Conservation (phyloP, 306 rosid species). For the Sesbania bispinosa region DNA sequence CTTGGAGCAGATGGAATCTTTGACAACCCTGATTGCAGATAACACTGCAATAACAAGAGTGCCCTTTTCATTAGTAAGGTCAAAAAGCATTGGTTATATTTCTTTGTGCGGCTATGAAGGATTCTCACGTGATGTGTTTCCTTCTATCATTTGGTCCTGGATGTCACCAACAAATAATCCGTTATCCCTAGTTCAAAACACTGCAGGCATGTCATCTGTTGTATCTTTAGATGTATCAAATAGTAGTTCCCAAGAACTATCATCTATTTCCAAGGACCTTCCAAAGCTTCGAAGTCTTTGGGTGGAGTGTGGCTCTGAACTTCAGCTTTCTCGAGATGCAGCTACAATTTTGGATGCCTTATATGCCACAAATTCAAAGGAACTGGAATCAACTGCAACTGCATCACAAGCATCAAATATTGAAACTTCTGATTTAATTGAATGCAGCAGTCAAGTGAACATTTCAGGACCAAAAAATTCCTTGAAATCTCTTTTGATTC, state of each 20-base stretch:
- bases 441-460: background rate
- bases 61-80: conserved; percentile 17
- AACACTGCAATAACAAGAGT: conserved; percentile 31
- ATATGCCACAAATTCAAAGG: background rate
- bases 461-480: background rate
- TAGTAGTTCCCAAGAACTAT: background rate
- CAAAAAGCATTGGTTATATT: conserved; percentile 25
- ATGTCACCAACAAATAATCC: conserved; percentile 24
- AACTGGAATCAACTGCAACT: background rate
- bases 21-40: conserved; percentile 26
- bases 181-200: background rate
- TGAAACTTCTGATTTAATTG: background rate
- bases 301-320: background rate
- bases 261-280: background rate
- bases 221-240: background rate
- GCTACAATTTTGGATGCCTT: conserved; percentile 1
- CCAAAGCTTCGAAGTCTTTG: background rate
- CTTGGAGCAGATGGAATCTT: conserved; percentile 25
- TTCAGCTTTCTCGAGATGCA: background rate
- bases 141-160: conserved; percentile 30
- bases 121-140: conserved; percentile 20
- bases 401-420: background rate
- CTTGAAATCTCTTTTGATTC: background rate
- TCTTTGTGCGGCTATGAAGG: conserved; percentile 38
- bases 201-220: background rate